Evolutionary conservation across 2,329 filamentous ascomycete species (phyloP).

Genomic region (Stylonectria norvegica): DNA sequence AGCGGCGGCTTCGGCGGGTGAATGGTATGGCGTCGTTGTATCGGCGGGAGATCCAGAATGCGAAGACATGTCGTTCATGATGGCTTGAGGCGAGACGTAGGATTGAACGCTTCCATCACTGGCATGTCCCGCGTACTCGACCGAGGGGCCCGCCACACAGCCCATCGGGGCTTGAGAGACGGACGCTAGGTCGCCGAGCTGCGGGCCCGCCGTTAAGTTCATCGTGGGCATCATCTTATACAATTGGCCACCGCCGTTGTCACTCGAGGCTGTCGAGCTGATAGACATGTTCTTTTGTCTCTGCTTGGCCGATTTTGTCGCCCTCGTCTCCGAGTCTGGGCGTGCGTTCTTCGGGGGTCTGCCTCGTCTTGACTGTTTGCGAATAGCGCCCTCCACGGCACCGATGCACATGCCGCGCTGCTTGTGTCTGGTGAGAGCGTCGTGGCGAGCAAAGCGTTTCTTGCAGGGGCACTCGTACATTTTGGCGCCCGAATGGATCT

Average conservation of each 20-base stretch:
- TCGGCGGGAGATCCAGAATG: constrained; percentile 48
- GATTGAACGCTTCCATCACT: constrained; percentile 36
- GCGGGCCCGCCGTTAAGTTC: background rate
- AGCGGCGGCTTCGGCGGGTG: too few species aligned
- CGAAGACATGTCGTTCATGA: constrained; percentile 36
- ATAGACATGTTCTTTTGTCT: constrained; percentile 53
- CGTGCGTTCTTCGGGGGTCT: constrained; percentile 60
- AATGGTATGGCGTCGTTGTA: too few species aligned
- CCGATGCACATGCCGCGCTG: constrained; percentile 97
- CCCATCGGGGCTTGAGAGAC: constrained; percentile 27
- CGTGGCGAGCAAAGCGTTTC: constrained; percentile 90
- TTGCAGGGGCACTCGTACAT: constrained; percentile 93
- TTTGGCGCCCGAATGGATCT: constrained; percentile 95
- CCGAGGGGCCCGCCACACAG: constrained; percentile 45
- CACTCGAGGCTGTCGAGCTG: constrained; percentile 48
- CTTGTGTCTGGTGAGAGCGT: constrained; percentile 88
- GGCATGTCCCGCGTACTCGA: constrained; percentile 38
- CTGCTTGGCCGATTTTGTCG: constrained; percentile 54
- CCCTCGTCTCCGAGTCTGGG: constrained; percentile 53
- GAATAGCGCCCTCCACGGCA: constrained; percentile 75
- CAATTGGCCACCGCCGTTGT: constrained; percentile 50
- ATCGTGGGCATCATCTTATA: constrained; percentile 42
- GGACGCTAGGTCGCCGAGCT: constrained; percentile 34
- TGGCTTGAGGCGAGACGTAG: constrained; percentile 48
- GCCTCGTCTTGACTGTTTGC: constrained; percentile 60